Evolutionary conservation across 2,329 filamentous ascomycete genomes (phyloP), one percentile per base, ranked within the genome.

Genomic region (Cyanodermella asteris): DNA sequence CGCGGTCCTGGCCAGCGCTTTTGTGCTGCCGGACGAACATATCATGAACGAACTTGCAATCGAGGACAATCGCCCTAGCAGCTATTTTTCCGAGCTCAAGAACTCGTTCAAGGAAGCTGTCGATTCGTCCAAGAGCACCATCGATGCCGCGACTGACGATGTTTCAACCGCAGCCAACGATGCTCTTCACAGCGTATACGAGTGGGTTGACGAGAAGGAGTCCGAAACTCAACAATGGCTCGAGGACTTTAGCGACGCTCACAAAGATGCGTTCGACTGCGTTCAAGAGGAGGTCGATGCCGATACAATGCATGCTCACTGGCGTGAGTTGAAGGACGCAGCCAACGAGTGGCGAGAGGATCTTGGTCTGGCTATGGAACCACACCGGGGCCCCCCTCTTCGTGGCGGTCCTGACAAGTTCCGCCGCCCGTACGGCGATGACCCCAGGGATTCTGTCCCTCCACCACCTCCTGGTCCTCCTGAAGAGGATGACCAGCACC

Each of bases 181-280:
- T 7, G 33, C 50, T 22, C 50, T 9, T 9, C n/a, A n/a, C n/a
- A n/a, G n/a, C n/a, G 22, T 28, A 5, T 21, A 47, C 26, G 43
- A 50, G 36, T 49, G 50, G 24, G 38, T 56, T 15, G 39, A 56
- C 20, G 43, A 56, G 17, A 32, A 23, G 25, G 49, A 50, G 11
- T 55, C 47, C 33, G 53, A 59, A 31, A 43, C 53, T 9, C 45
- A 56, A 24, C 49, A 52, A 9, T 62, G 57, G 56, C 40, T 61
- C 19, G 43, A n/a, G 11, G 30, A 32, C 18, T 30, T 33, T 19
- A 22, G 26, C 10, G 31, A 38, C 17, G 12, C 17, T 12, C 17
- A n/a, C n/a, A n/a, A n/a, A n/a, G 22, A 15, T 25, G 29, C 14
- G 5, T 18, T 7, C 17, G 16, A 7, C 26, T 32, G 32, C 34